Evolutionary conservation across 2,329 filamentous ascomycete species (phyloP).

Genomic region (Immersiporthe knoxdaviesiana): DNA sequence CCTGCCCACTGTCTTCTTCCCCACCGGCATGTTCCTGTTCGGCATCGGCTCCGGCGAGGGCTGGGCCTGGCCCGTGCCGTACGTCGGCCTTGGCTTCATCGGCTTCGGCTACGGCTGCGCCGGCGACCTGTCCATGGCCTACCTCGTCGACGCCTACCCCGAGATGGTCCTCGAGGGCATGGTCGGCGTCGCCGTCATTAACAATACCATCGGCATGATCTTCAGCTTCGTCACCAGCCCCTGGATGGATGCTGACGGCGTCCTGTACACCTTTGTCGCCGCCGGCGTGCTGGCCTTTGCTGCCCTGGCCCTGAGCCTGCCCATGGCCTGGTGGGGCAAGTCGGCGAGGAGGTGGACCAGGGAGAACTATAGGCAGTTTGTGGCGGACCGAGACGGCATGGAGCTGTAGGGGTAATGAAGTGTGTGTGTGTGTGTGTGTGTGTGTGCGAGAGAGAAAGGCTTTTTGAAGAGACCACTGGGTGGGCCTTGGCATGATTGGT

Average conservation of each 20-base stretch:
- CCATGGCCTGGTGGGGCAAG: slow-evolving; percentile 61
- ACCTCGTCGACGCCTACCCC: slow-evolving; percentile 53
- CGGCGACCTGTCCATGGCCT: slow-evolving; percentile 47
- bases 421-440: neutral
- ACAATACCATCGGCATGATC: slow-evolving; percentile 28
- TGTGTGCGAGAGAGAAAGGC: neutral
- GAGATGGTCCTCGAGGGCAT: slow-evolving; percentile 53
- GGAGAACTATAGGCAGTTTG: slow-evolving; percentile 48
- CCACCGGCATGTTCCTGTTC: slow-evolving; percentile 51
- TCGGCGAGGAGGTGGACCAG: slow-evolving; percentile 51
- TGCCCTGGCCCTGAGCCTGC: slow-evolving; percentile 53
- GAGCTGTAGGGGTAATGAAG: slow-evolving; percentile 5
- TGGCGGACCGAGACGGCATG: slow-evolving; percentile 50
- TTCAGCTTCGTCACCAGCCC: slow-evolving; percentile 29
- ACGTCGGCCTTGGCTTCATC: slow-evolving; percentile 52
- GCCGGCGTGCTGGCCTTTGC: slow-evolving; percentile 55
- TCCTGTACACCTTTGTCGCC: slow-evolving; percentile 35
- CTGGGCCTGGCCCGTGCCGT: slow-evolving; percentile 47
- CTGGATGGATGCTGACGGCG: slow-evolving; percentile 27
- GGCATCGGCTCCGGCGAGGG: slow-evolving; percentile 52
- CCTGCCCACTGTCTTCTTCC: slow-evolving; percentile 45
- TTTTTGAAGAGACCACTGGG: neutral
- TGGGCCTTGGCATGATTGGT: neutral
- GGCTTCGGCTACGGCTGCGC: slow-evolving; percentile 49
- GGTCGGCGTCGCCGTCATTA: slow-evolving; percentile 50